A percentile compares a stretch with the other conserved stretches of the same genome.
phyloP scores from a whole-genome alignment of 2,329 filamentous ascomycete species.

The Cladophialophora psammophila region DNA sequence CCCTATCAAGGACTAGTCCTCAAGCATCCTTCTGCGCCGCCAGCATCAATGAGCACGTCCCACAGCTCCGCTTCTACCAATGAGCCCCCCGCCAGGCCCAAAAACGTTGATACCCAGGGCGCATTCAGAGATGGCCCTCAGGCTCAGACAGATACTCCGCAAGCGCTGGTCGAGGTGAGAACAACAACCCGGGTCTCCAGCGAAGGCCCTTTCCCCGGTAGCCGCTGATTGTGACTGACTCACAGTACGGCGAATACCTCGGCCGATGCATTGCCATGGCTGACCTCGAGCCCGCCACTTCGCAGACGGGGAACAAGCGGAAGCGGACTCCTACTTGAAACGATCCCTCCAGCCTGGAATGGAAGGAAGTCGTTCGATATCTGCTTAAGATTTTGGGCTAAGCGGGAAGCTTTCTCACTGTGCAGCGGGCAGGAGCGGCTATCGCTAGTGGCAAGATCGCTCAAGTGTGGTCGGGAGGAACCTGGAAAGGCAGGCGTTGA shows the following conservation, averaged over 20 bases:
- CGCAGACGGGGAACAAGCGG: slow-evolving; percentile 3
- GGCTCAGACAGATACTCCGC: slow-evolving; percentile 8
- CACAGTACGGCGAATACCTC: slow-evolving; percentile 17
- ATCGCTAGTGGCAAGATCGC: neutral
- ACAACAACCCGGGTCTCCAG: neutral
- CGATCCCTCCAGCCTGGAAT: neutral
- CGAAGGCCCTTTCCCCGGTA: neutral
- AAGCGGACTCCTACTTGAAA: neutral
- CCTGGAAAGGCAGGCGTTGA: neutral
- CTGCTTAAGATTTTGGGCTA: neutral
- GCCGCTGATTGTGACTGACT: neutral
- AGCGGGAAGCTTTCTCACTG: neutral
- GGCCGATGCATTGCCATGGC: slow-evolving; percentile 15
- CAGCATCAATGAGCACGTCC: slow-evolving; percentile 15
- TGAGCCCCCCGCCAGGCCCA: neutral
- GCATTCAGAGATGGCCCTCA: neutral
- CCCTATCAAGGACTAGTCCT: too few relatives aligned
- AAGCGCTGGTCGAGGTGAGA: slow-evolving; percentile 17
- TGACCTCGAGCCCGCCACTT: slow-evolving; percentile 3
- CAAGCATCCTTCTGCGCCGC: too few relatives aligned
- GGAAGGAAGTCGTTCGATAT: neutral
- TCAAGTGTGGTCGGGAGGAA: neutral
- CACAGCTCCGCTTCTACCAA: slow-evolving; percentile 9
- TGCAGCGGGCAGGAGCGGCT: neutral
- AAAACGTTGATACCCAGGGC: neutral